A percentile compares a stretch with the other conserved stretches of the same genome.
Conservation (phyloP, 495 filamentous ascomycete species). For the Tuber magnatum region DNA sequence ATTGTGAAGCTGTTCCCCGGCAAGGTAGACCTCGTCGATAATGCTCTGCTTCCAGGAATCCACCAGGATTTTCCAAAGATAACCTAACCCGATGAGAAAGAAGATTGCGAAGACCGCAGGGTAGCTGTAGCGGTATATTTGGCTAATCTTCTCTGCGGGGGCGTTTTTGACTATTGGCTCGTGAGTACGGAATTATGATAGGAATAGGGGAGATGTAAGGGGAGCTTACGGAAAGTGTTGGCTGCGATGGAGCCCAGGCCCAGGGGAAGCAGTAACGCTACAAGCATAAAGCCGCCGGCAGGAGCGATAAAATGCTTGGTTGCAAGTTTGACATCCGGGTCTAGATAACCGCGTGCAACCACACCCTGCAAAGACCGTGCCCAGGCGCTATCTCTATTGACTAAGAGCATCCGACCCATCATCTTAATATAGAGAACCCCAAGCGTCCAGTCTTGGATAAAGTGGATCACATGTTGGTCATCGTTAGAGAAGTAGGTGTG, state of each 20-base stretch:
- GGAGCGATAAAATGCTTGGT: slow-evolving; percentile 80
- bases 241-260: slow-evolving; percentile 47
- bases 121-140: slow-evolving; percentile 63
- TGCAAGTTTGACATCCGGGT: slow-evolving; percentile 69
- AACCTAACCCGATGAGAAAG: slow-evolving; percentile 44
- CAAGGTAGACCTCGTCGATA: slow-evolving; percentile 89
- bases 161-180: slow-evolving; percentile 35
- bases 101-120: slow-evolving; percentile 52
- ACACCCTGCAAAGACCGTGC: slow-evolving; percentile 68
- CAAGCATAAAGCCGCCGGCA: slow-evolving; percentile 50
- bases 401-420: slow-evolving; percentile 60
- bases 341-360: slow-evolving; percentile 67
- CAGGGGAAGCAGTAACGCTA: slow-evolving; percentile 57
- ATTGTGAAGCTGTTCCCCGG: slow-evolving; percentile 89
- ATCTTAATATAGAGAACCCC: slow-evolving; percentile 89
- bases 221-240: slow-evolving; percentile 42
- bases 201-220: slow-evolving; percentile 27
- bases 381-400: slow-evolving; percentile 56
- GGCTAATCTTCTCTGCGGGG: slow-evolving; percentile 35
- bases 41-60: slow-evolving; percentile 75
- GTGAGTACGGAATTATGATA: slow-evolving; percentile 12
- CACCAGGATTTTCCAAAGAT: slow-evolving; percentile 50
- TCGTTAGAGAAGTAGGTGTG: slow-evolving; percentile 64
- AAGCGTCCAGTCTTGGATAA: slow-evolving; percentile 89
- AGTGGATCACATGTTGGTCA: slow-evolving; percentile 67